Percentiles rank a stretch among this genome's conserved stretches.
These are phyloP conservation scores for Rhinocladiella similis DNA, from an alignment of 2,329 filamentous ascomycete species.

Conservation along the genomic window DNA sequence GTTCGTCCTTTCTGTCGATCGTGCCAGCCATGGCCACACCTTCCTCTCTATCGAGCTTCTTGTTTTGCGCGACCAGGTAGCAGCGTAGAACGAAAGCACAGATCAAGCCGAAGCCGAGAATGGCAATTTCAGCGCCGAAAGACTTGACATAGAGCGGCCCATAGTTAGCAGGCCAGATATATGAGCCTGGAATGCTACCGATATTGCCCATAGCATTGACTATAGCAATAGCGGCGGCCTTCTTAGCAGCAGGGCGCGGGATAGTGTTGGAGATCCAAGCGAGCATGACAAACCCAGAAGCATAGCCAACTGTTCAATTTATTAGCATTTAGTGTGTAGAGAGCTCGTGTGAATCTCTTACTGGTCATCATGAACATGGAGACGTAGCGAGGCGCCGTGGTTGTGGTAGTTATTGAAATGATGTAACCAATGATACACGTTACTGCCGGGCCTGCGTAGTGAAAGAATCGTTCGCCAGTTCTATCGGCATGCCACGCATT, in stretches of 20 bases:
- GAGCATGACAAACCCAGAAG: conserved; percentile 62
- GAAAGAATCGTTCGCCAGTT: conserved; percentile 69
- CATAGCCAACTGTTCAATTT: too few species aligned
- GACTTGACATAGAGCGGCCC: too few species aligned
- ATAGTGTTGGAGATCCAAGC: conserved; percentile 76
- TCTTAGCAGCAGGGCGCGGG: conserved; percentile 72
- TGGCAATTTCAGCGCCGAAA: too few species aligned
- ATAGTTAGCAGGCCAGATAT: not conserved
- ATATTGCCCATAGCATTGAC: conserved; percentile 71
- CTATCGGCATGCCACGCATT: conserved; percentile 71
- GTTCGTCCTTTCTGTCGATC: too few species aligned
- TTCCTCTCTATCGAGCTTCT: too few species aligned
- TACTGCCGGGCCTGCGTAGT: conserved; percentile 53
- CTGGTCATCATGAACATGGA: conserved; percentile 52
- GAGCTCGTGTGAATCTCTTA: too few species aligned
- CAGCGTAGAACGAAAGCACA: too few species aligned
- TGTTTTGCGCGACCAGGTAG: too few species aligned
- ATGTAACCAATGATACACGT: conserved; percentile 66
- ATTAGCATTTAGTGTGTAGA: too few species aligned
- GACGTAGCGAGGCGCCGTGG: conserved; percentile 63
- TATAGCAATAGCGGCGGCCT: conserved; percentile 68
- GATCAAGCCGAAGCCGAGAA: too few species aligned
- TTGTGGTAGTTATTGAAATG: conserved; percentile 62
- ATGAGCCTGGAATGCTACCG: conserved; percentile 6
- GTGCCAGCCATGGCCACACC: too few species aligned